phyloP scores from a whole-genome alignment of 1,139 yeast genomes.

The Keqinozyma sinolaborantium region DNA sequence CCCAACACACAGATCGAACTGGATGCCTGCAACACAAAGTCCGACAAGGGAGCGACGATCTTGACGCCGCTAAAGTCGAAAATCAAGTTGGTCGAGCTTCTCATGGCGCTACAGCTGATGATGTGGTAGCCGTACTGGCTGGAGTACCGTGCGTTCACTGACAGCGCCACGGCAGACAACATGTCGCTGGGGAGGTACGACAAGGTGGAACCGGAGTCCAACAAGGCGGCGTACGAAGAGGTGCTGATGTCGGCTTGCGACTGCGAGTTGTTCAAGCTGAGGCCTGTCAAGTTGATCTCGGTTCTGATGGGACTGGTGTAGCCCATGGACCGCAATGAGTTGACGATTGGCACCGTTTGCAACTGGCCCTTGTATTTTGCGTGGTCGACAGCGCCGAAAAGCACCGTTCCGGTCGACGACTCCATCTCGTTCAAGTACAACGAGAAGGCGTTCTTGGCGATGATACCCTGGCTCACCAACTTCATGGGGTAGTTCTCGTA shows the following conservation, averaged over 20 bases:
- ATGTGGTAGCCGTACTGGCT: conserved; percentile 19
- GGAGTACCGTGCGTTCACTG: conserved; percentile 23
- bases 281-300: conserved; percentile 21
- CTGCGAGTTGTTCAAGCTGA: conserved; percentile 12
- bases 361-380: conserved; percentile 48
- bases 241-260: conserved; percentile 11
- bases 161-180: conserved; percentile 21
- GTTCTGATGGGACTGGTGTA: conserved; percentile 21
- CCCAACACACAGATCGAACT: conserved; percentile 26
- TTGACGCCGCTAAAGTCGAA: conserved; percentile 37
- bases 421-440: conserved; percentile 40
- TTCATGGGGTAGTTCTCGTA: conserved; percentile 30
- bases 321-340: conserved; percentile 14
- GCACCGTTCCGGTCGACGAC: conserved; percentile 35
- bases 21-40: conserved; percentile 18
- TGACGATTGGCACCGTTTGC: conserved; percentile 26
- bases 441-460: conserved; percentile 48
- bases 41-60: conserved; percentile 33
- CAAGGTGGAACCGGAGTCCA: conserved; percentile 45
- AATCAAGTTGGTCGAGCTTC: conserved; percentile 16
- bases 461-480: conserved; percentile 39
- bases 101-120: conserved; percentile 18
- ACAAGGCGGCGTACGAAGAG: conserved; percentile 25
- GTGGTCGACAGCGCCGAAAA: conserved; percentile 59
- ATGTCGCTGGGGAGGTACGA: conserved; percentile 28